Base-by-base conservation (phyloP, 2,329 filamentous ascomycete species). In the Falciphora oryzae region DNA sequence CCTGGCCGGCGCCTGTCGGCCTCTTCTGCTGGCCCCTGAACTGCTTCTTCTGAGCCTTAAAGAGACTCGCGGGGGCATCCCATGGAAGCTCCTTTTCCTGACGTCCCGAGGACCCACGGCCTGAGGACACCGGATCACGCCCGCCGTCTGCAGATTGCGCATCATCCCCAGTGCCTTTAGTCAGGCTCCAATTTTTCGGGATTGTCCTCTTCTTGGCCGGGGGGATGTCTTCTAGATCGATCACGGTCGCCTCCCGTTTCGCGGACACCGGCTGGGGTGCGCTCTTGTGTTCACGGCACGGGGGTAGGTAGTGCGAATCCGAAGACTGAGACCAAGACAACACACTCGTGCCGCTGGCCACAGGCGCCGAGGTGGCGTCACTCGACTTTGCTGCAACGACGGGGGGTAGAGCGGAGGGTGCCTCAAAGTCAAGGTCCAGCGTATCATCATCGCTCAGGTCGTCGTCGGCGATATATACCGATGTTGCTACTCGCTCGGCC, bases 361-460 rank as follows among this genome's bases (percentile, higher is more conserved):
- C 67, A 16, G 70, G 67, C 13, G 69, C 61, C 73, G 69, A 28
- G 71, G 70, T n/a, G 69, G 50, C 64, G 69, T 68, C n/a, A 70
- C 35, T 32, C 67, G 32, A 27, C 61, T 35, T 50, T 53, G 29
- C 32, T 53, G 65, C 69, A 65, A 66, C 70, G 64, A 67, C 70
- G 14, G 71, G 65, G 10, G 80, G 80, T 4, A 85, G 80, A 2
- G 83, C 79, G 1, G 79, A 75, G 0, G 88, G 86, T 65, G 86
- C 82, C 65, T 90, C 83, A 63, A 87, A 83, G 67, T 93, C 84
- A 27, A 90, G 76, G 67, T 91, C 90, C 29, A 96, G 80, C 64
- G 92, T 85, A 27, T 89, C 83, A 69, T 97, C 93, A 72, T 94
- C 91, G 70, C 92, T 92, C 69, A 96, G 95, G 72, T 97, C 93